Base-by-base conservation (phyloP, 2,329 filamentous ascomycete species). In the Fusarium camptoceras region DNA sequence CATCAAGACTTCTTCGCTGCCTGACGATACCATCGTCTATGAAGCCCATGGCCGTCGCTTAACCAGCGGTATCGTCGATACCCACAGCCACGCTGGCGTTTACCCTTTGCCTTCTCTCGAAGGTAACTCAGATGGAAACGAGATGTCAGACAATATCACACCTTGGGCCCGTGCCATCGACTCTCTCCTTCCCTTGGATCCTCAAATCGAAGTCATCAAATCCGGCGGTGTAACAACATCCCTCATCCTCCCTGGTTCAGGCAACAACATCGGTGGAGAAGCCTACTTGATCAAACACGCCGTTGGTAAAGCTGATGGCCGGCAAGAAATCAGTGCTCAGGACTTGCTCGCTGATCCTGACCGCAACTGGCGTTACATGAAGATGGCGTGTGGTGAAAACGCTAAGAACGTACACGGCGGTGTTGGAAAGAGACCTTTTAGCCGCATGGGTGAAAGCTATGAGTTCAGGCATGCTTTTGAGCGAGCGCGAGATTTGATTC, bases 331-430 rank as follows among this genome's bases (percentile, higher is more conserved):
- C 44, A 91, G 89, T 55, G 88, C 87, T 4, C 79, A 83, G 25
- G 87, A 91, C 69, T 84, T 92, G 81, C 82, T 92, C 12, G 90
- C 90, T 2, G 88, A 91, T 54, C 89, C 89, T 1, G 89, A 90
- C 43, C 83, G 83, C 24, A 87, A 82, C 64, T 91, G 89, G 87
- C 84, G 91, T 22, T 92, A 91, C 77, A 91, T 93, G 84, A 92
- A 93, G 81, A 92, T 92, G 90, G 91, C 91, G 0, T 92, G 90
- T 68, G 90, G 90, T 37, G 90, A 92, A 78, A 92, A 92, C 72
- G 82, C 90, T 3, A 91, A 91, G 80, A 80, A 84, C 1, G 80
- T 88, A 1, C 90, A 91, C 64, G 89, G 89, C 12, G 82, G 81
- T 47, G 74, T 80, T 7, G 88, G 87, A 25, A 82, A 84, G 54